Evolutionary conservation across 163 green algal genomes (phyloP), one percentile per base, ranked within the genome.

Genomic region (Scenedesmus sp.): DNA sequence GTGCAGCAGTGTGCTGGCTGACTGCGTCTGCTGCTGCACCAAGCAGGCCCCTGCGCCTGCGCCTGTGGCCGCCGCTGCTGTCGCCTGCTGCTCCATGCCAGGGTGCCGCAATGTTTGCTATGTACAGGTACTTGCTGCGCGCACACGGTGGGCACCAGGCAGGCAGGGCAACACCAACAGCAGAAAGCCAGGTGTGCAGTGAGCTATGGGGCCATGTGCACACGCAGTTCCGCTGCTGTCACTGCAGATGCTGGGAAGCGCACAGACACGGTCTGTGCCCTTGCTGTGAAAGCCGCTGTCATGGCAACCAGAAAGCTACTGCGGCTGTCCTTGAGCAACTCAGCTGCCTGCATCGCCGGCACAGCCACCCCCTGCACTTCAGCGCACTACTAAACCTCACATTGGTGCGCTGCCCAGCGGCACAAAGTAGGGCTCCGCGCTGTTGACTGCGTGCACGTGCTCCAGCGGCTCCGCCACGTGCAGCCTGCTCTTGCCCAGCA

Each of bases 391-490:
- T 26, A 26, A 26, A 26, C 26, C 26, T 81, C 66, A 86, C 85
- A 86, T 88, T 9, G 85, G 76, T 57, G n/a, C 59, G 15, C 60
- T 20, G 4, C 62, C 66, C 0, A 92, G 26, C 18, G 89, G 82
- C 10, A 92, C 15, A 34, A 92, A 84, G 82, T 85, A 89, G 16
- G 89, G 89, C 55, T 89, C 82, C 26, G 67, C 88, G 64, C 76
- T 60, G 15, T 66, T 84, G 76, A 92, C 54, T 66, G 59, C 91
- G 74, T 88, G 82, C 12, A 82, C 89, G 7, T 89, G 83, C 60
- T 81, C 56, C 82, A 91, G 76, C 46, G 73, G 82, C 89, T 94
- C 91, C 2, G 92, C 56, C 60, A 91, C 89, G 52, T 94, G 89
- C 56, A 93, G 89, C 7, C 93, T 88, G 5, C 8, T 26, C 3